Percentiles rank a stretch among this genome's conserved stretches.
Evolutionary conservation across 345 rosid genomes (phyloP).

Genomic region (Adansonia digitata): DNA sequence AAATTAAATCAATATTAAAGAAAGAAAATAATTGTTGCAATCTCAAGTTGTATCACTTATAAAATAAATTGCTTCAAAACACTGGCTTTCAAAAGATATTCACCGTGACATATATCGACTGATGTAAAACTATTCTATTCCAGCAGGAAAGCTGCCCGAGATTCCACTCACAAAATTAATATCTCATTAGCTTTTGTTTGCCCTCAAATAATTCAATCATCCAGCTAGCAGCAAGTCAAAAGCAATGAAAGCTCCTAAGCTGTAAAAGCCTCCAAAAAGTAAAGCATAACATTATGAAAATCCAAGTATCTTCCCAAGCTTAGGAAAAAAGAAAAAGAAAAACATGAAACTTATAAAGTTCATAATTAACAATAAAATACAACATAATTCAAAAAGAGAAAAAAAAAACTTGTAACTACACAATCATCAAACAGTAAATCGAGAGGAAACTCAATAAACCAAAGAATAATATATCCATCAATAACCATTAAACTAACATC

Average conservation of each 20-base stretch:
- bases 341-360: no score
- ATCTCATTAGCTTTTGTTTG: no score
- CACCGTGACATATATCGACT: neutral
- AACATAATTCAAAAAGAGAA: neutral
- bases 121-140: neutral
- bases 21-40: neutral
- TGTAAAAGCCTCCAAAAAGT: neutral
- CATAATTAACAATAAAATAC: neutral
- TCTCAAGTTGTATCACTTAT: neutral
- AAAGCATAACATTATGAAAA: neutral
- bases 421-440: neutral
- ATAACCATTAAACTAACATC: no score
- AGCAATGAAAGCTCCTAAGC: neutral
- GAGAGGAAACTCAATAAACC: neutral
- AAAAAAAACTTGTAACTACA: neutral
- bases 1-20: neutral
- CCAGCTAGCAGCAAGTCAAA: no score
- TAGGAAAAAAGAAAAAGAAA: neutral
- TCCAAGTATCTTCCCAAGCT: neutral
- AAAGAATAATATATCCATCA: no score
- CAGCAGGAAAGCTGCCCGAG: neutral
- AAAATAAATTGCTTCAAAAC: neutral
- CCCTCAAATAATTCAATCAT: no score
- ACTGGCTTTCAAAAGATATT: neutral
- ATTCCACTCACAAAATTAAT: no score